phyloP scores from a whole-genome alignment of 192 early-diverging fungal species.

The Mortierella claussenii region DNA sequence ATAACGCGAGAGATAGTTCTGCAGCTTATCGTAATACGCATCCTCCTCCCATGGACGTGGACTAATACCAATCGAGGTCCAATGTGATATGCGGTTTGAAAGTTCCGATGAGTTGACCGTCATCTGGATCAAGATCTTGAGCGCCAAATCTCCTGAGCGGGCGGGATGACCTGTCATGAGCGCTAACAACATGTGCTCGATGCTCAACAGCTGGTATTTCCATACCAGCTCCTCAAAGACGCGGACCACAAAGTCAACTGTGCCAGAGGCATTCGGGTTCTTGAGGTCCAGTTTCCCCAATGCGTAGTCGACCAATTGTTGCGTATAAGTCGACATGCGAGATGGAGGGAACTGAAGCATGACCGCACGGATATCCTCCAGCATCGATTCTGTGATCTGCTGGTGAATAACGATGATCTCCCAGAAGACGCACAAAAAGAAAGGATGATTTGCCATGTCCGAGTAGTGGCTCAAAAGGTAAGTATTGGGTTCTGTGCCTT shows the following conservation, averaged over 20 bases:
- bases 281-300: conserved; percentile 56
- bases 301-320: conserved; percentile 74
- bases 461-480: conserved; percentile 64
- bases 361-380: conserved; percentile 67
- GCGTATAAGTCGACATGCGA: conserved; percentile 75
- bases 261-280: conserved; percentile 32
- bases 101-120: conserved; percentile 58
- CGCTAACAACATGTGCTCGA: conserved; percentile 77
- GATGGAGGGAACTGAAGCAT: conserved; percentile 76
- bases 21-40: conserved; percentile 71
- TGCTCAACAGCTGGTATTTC: conserved; percentile 72
- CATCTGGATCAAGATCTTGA: conserved; percentile 57
- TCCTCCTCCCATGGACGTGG: conserved; percentile 79
- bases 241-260: conserved; percentile 43
- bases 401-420: conserved; percentile 52
- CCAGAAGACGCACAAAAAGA: conserved; percentile 78
- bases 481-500: conserved; percentile 48
- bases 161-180: conserved; percentile 68
- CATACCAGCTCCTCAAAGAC: conserved; percentile 77
- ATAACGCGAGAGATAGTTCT: conserved; percentile 68
- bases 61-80: conserved; percentile 71
- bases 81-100: conserved; percentile 70
- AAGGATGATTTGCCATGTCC: conserved; percentile 66
- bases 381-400: conserved; percentile 41
- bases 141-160: conserved; percentile 37